Conservation (phyloP, 1,284 basidiomycete species). For the Blastosporella zonata region DNA sequence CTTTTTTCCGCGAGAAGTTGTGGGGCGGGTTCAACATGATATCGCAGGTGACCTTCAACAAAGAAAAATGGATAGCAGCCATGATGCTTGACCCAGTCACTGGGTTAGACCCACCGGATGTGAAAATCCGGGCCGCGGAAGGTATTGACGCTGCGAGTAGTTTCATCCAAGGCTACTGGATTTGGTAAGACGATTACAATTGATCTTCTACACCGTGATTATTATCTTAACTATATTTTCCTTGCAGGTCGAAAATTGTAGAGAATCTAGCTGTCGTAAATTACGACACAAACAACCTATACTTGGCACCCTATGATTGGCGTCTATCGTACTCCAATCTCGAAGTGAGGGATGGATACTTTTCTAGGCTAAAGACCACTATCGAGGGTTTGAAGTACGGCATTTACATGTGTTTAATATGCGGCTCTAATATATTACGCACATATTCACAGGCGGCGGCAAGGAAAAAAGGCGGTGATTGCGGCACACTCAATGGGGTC, state of each 20-base stretch:
- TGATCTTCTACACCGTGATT: not conserved
- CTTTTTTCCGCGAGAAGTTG: conserved; percentile 81
- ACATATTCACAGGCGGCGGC: conserved; percentile 49
- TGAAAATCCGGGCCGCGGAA: conserved; percentile 90
- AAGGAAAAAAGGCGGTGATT: conserved; percentile 82
- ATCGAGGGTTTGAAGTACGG: conserved; percentile 83
- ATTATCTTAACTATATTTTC: not conserved
- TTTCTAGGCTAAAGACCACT: conserved; percentile 80
- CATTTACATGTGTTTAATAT: not conserved
- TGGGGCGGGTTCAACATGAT: conserved; percentile 91
- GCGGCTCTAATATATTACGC: not conserved
- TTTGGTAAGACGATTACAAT: conserved; percentile 59
- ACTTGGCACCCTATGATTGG: conserved; percentile 90
- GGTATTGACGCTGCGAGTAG: conserved; percentile 88
- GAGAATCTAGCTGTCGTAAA: conserved; percentile 90
- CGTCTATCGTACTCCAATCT: conserved; percentile 88
- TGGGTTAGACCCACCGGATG: conserved; percentile 88
- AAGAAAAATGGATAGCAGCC: conserved; percentile 81
- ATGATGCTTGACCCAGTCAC: conserved; percentile 91
- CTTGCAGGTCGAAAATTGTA: conserved; percentile 80
- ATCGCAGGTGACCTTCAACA: conserved; percentile 80
- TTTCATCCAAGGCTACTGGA: conserved; percentile 95
- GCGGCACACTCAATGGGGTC: conserved; percentile 90
- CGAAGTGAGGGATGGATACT: conserved; percentile 92
- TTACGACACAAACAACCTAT: conserved; percentile 89